Percentiles rank a stretch among this genome's conserved stretches.
phyloP scores from a whole-genome alignment of 2,329 filamentous ascomycete species.

The Trichoderma semiorbis region DNA sequence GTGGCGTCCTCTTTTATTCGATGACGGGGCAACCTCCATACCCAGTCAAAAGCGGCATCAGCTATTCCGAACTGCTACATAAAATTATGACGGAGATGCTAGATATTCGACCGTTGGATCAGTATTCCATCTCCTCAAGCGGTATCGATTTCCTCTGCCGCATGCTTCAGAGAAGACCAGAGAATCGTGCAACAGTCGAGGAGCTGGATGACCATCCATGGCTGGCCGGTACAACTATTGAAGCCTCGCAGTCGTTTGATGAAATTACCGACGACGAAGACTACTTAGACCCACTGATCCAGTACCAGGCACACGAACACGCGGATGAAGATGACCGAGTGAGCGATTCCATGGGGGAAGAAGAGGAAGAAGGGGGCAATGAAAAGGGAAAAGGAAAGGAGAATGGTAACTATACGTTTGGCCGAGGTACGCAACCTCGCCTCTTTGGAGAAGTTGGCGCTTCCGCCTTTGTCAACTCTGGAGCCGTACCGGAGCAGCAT shows the following conservation, averaged over 20 bases:
- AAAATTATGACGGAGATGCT: slow-evolving; percentile 79
- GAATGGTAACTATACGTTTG: slow-evolving; percentile 73
- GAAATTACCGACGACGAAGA: slow-evolving; percentile 60
- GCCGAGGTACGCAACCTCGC: slow-evolving; percentile 43
- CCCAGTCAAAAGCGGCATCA: slow-evolving; percentile 70
- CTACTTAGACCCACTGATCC: slow-evolving; percentile 40
- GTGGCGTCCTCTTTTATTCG: slow-evolving; percentile 84
- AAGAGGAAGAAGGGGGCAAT: slow-evolving; percentile 61
- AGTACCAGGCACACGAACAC: slow-evolving; percentile 53
- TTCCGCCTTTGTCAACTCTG: slow-evolving; percentile 53
- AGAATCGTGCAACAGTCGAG: slow-evolving; percentile 68
- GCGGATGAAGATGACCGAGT: slow-evolving; percentile 35
- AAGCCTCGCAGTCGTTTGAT: slow-evolving; percentile 50
- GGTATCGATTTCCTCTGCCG: slow-evolving; percentile 70
- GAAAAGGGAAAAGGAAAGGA: slow-evolving; percentile 63
- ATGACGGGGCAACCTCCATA: slow-evolving; percentile 80
- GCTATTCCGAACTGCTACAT: slow-evolving; percentile 74
- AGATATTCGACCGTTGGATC: slow-evolving; percentile 61
- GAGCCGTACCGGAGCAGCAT: slow-evolving; percentile 45
- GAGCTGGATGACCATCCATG: slow-evolving; percentile 71
- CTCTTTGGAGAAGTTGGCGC: slow-evolving; percentile 55
- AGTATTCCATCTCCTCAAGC: slow-evolving; percentile 55
- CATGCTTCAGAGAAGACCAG: slow-evolving; percentile 82
- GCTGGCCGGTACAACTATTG: slow-evolving; percentile 48
- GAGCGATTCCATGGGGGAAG: slow-evolving; percentile 52